phyloP scores from a whole-genome alignment of 2,329 filamentous ascomycete genomes.

The Alternaria arborescens region DNA sequence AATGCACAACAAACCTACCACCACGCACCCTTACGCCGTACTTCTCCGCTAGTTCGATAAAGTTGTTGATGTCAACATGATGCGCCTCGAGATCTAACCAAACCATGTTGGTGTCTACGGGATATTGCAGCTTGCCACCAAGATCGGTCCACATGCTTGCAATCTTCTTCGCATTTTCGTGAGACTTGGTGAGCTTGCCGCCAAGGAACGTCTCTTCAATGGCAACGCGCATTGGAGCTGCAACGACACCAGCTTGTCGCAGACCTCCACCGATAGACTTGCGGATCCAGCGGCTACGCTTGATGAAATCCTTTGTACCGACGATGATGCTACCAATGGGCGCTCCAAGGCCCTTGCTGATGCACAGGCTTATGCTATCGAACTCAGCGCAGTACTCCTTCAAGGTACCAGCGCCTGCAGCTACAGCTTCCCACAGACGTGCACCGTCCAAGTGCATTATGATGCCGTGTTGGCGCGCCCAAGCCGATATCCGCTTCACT shows the following conservation, averaged over 20 bases:
- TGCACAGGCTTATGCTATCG: constrained; percentile 79
- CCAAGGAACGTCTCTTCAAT: constrained; percentile 81
- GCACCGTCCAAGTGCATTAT: constrained; percentile 82
- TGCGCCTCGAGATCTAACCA: constrained; percentile 78
- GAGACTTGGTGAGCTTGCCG: constrained; percentile 68
- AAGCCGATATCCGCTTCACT: constrained; percentile 72
- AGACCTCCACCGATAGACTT: constrained; percentile 84
- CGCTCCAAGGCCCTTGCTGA: constrained; percentile 83
- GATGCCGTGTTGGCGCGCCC: constrained; percentile 69
- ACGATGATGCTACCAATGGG: constrained; percentile 81
- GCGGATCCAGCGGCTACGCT: constrained; percentile 76
- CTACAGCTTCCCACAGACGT: constrained; percentile 82
- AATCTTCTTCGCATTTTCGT: constrained; percentile 69
- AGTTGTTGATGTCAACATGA: constrained; percentile 61
- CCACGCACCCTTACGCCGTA: constrained; percentile 66
- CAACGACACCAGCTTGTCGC: constrained; percentile 77
- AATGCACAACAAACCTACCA: constrained; percentile 72
- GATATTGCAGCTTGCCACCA: constrained; percentile 73
- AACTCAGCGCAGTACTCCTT: constrained; percentile 73
- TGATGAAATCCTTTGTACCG: constrained; percentile 65
- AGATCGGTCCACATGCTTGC: constrained; percentile 71
- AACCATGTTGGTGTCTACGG: constrained; percentile 90
- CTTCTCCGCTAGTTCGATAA: constrained; percentile 64
- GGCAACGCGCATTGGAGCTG: constrained; percentile 77
- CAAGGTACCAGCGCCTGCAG: constrained; percentile 71